These are phyloP conservation scores for Dactylorhiza incarnata DNA, from an alignment of 106 monocot genomes.

Conservation along the genomic window DNA sequence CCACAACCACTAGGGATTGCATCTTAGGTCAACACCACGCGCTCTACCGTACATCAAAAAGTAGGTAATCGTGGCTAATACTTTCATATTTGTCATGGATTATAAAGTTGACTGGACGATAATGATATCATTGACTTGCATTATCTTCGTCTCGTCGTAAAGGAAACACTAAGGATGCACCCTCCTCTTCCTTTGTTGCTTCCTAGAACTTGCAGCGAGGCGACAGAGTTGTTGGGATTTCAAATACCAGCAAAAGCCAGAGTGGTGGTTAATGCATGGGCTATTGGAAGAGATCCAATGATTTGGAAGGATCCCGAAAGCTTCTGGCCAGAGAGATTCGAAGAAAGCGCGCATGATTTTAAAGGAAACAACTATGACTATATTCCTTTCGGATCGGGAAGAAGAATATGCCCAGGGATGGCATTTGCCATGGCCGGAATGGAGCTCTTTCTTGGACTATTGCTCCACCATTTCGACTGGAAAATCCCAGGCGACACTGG, in stretches of 20 bases:
- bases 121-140: slow-evolving; percentile 22
- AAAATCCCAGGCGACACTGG: slow-evolving; percentile 3
- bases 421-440: slow-evolving; percentile 30
- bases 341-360: slow-evolving; percentile 11
- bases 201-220: slow-evolving; percentile 18
- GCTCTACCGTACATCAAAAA: no score
- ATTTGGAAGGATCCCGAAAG: slow-evolving; percentile 26
- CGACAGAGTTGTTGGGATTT: slow-evolving; percentile 24
- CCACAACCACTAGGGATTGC: no score
- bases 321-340: slow-evolving; percentile 21
- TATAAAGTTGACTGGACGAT: slow-evolving; percentile 16
- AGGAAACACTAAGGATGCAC: slow-evolving; percentile 38
- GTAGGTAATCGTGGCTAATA: no score
- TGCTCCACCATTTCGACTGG: slow-evolving; percentile 38
- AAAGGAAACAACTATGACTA: slow-evolving; percentile 31
- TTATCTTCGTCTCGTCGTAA: slow-evolving; percentile 18
- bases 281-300: slow-evolving; percentile 25
- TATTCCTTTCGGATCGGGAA: slow-evolving; percentile 36
- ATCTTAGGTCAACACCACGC: no score
- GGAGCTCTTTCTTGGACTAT: slow-evolving; percentile 17
- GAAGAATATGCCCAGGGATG: slow-evolving; percentile 32
- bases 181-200: slow-evolving; percentile 34
- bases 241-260: slow-evolving; percentile 16
- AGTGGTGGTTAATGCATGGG: slow-evolving; percentile 32
- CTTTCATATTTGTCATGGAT: no score